These are phyloP conservation scores for Dacryopinax primogenitus DNA, from an alignment of 768 basidiomycete genomes.

Conservation along the genomic window DNA sequence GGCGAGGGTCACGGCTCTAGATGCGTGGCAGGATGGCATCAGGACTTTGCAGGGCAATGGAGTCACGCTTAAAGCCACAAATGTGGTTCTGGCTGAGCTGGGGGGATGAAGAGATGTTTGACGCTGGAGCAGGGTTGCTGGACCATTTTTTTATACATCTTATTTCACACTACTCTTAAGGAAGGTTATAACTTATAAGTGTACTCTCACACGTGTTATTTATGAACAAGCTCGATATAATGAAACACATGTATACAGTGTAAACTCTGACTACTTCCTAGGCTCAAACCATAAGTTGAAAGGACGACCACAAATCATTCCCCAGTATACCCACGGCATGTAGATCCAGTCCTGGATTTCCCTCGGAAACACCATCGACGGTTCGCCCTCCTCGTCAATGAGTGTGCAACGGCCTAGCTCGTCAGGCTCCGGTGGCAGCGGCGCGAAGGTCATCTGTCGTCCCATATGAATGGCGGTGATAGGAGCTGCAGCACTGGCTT, in stretches of 20 bases:
- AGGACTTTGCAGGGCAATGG: background rate
- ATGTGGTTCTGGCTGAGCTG: background rate
- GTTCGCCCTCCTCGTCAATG: background rate
- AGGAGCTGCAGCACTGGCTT: background rate
- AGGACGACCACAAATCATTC: background rate
- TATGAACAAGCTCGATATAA: background rate
- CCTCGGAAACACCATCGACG: background rate
- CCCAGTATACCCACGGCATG: constrained; percentile 1
- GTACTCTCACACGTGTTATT: background rate
- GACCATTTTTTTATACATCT: background rate
- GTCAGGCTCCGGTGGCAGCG: background rate
- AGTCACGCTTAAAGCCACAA: background rate
- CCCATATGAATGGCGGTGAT: background rate
- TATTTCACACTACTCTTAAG: background rate
- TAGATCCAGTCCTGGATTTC: background rate
- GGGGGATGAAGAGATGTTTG: background rate
- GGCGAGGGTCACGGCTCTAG: background rate
- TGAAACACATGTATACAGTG: background rate
- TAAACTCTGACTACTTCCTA: background rate
- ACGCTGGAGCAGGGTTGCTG: no score
- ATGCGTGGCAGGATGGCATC: background rate
- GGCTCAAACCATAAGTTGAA: constrained; percentile 7
- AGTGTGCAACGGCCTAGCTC: background rate
- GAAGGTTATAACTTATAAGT: background rate
- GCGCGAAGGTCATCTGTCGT: background rate